Conservation (phyloP, 83 land plant species). For the Thuja plicata region DNA sequence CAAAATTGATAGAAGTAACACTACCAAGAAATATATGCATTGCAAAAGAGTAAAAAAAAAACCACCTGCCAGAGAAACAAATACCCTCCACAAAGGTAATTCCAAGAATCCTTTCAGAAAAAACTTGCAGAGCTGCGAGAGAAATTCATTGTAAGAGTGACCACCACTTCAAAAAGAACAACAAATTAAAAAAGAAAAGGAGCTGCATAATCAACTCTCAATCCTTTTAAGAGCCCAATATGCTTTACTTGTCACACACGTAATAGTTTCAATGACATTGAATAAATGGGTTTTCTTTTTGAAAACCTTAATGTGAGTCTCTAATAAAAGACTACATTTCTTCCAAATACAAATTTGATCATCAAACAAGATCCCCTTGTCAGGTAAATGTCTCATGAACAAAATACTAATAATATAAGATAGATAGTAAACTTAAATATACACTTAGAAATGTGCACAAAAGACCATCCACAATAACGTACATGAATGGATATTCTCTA, state of each 20-base stretch:
- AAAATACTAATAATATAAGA: no score
- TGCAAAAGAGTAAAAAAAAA: background rate
- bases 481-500: constrained; percentile 57
- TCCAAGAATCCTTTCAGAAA: constrained; percentile 78
- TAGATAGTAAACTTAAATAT: no score
- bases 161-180: background rate
- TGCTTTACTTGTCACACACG: constrained; percentile 51
- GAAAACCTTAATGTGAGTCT: constrained; percentile 45
- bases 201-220: constrained; percentile 19
- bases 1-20: background rate
- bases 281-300: constrained; percentile 48
- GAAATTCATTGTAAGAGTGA: background rate
- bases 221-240: constrained; percentile 64
- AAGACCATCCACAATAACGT: background rate
- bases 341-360: constrained; percentile 5
- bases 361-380: background rate
- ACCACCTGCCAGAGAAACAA: constrained; percentile 73
- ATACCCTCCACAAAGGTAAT: constrained; percentile 87
- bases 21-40: background rate
- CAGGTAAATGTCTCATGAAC: background rate
- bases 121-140: constrained; percentile 42
- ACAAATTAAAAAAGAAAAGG: background rate
- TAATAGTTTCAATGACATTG: constrained; percentile 53
- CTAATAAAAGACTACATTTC: constrained; percentile 57
- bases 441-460: no score